Conservation (phyloP, 1,139 yeast genomes). For the Geotrichum aggregatum region DNA sequence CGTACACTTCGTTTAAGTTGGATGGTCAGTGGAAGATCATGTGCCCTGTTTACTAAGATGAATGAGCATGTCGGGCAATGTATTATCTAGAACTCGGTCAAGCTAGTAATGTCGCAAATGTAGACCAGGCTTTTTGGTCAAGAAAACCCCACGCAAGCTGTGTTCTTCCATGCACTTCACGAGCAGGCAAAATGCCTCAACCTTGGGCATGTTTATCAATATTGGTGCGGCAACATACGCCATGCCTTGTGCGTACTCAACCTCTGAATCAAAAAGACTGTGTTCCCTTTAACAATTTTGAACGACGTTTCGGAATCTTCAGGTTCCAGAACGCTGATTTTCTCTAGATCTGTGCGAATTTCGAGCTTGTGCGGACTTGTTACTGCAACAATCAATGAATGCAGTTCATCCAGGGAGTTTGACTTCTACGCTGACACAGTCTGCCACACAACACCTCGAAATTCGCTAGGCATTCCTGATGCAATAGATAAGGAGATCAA, state of each 20-base stretch:
- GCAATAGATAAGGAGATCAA: constrained; percentile 55
- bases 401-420: constrained; percentile 62
- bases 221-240: constrained; percentile 86
- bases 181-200: constrained; percentile 79
- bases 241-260: constrained; percentile 98
- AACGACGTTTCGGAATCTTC: constrained; percentile 55
- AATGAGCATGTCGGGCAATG: constrained; percentile 61
- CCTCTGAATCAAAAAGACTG: constrained; percentile 81
- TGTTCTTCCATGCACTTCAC: constrained; percentile 83
- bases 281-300: constrained; percentile 78
- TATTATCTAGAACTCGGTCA: constrained; percentile 73
- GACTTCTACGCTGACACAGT: constrained; percentile 75
- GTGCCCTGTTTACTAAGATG: constrained; percentile 84
- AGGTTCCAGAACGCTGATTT: constrained; percentile 73
- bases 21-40: constrained; percentile 55
- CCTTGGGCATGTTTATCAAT: constrained; percentile 70
- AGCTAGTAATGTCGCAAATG: constrained; percentile 81
- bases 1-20: no score
- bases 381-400: constrained; percentile 50
- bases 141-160: constrained; percentile 65
- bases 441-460: constrained; percentile 92
- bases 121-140: constrained; percentile 92
- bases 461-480: constrained; percentile 75
- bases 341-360: constrained; percentile 72
- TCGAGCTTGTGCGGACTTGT: constrained; percentile 68